Conservation (phyloP, 1,139 yeast species). For the Zygosaccharomyces sapae region DNA sequence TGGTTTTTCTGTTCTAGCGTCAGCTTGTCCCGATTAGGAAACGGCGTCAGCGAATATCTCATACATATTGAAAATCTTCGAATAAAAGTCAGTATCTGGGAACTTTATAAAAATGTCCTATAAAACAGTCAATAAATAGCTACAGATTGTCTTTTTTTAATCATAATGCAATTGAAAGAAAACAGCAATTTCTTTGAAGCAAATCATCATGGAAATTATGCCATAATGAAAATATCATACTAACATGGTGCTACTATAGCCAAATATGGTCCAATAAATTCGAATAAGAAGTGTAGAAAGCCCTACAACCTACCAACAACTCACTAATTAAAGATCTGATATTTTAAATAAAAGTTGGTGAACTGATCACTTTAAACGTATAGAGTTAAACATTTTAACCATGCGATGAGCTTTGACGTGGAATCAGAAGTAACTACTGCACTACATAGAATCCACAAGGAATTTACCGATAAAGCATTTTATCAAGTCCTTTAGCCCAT, state of each 20-base stretch:
- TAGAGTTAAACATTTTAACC: neutral
- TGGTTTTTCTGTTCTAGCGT: neutral
- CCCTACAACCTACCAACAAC: neutral
- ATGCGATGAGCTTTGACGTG: neutral
- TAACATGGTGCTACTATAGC: neutral
- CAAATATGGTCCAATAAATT: no score
- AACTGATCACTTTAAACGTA: conserved; percentile 2
- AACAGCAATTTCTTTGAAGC: no score
- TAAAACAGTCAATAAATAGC: no score
- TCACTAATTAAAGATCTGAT: neutral
- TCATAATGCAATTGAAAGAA: no score
- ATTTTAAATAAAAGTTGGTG: neutral
- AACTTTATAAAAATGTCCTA: no score
- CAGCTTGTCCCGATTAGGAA: neutral
- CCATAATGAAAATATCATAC: no score
- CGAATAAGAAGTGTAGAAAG: neutral
- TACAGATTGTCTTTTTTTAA: no score
- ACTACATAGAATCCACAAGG: neutral
- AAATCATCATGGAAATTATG: no score
- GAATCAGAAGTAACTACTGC: neutral
- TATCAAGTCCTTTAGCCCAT: no score
- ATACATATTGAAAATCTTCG: neutral
- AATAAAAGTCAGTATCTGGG: neutral
- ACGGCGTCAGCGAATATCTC: neutral
- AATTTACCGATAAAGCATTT: no score